Percentiles rank a stretch among this genome's conserved stretches.
phyloP scores from a whole-genome alignment of 495 filamentous ascomycete species.

The Cercophora newfieldiana region DNA sequence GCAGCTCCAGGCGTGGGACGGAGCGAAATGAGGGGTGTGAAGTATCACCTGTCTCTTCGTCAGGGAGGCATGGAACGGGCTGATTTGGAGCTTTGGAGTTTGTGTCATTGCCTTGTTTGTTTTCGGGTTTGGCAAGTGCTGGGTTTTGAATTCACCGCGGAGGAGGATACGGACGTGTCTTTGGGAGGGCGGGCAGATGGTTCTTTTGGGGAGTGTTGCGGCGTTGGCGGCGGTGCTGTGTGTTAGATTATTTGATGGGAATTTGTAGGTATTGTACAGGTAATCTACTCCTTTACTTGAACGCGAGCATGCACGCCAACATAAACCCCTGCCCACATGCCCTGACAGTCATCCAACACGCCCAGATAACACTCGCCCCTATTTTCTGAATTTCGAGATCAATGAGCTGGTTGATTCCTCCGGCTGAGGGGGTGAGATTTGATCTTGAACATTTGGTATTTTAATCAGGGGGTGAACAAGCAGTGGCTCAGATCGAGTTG shows the following conservation, averaged over 20 bases:
- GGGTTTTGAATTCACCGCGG: conserved; percentile 17
- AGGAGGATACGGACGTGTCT: conserved; percentile 21
- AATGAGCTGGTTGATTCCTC: too few relatives aligned
- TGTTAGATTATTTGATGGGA: conserved; percentile 55
- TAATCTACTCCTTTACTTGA: too few relatives aligned
- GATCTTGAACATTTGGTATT: too few relatives aligned
- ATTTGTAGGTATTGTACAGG: too few relatives aligned
- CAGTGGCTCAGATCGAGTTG: too few relatives aligned
- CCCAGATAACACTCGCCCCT: too few relatives aligned
- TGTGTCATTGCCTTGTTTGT: conserved; percentile 69
- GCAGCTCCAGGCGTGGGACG: not conserved
- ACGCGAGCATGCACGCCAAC: too few relatives aligned
- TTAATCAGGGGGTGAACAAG: too few relatives aligned
- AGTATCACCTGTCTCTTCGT: conserved; percentile 65
- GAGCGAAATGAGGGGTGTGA: not conserved
- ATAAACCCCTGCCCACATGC: too few relatives aligned
- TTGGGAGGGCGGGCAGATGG: conserved; percentile 62
- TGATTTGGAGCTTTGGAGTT: conserved; percentile 67
- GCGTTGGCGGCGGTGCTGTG: conserved; percentile 66
- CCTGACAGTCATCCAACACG: too few relatives aligned
- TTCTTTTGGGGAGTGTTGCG: conserved; percentile 64
- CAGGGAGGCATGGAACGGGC: conserved; percentile 55
- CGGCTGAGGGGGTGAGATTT: too few relatives aligned
- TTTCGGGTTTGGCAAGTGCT: conserved; percentile 73
- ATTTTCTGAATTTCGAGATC: too few relatives aligned